These are phyloP conservation scores for Calonectria naviculata DNA, from an alignment of 2,329 filamentous ascomycete genomes.

Conservation along the genomic window DNA sequence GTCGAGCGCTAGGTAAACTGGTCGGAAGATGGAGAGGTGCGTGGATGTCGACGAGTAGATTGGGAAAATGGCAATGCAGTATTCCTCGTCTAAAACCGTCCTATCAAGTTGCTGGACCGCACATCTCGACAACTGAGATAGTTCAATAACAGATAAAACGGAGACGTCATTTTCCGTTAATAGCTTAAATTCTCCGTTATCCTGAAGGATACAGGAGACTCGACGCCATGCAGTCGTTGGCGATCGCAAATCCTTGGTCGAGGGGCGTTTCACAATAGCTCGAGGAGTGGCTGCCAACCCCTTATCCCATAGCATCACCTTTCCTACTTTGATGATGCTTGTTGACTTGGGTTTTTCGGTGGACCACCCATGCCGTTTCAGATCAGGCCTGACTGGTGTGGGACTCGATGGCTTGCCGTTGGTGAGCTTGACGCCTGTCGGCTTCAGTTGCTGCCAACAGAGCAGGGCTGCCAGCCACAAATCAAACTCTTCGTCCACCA, in stretches of 20 bases:
- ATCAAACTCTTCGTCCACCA: slow-evolving; percentile 75
- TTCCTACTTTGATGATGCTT: slow-evolving; percentile 95
- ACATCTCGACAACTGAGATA: slow-evolving; percentile 89
- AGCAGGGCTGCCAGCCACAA: slow-evolving; percentile 84
- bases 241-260: slow-evolving; percentile 66
- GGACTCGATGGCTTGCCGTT: slow-evolving; percentile 52
- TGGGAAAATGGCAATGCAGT: slow-evolving; percentile 94
- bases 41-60: slow-evolving; percentile 84
- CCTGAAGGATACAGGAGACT: slow-evolving; percentile 92
- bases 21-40: slow-evolving; percentile 81
- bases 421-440: slow-evolving; percentile 65
- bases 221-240: slow-evolving; percentile 78
- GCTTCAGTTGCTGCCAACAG: slow-evolving; percentile 82
- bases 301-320: slow-evolving; percentile 92
- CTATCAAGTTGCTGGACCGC: slow-evolving; percentile 91
- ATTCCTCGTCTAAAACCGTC: slow-evolving; percentile 92
- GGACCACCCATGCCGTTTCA: slow-evolving; percentile 53
- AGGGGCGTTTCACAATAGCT: slow-evolving; percentile 67
- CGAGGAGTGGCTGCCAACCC: slow-evolving; percentile 66
- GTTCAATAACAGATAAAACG: slow-evolving; percentile 83
- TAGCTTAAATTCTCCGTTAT: slow-evolving; percentile 94
- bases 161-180: slow-evolving; percentile 87
- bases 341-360: slow-evolving; percentile 47
- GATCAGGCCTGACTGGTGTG: slow-evolving; percentile 52
- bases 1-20: slow-evolving; percentile 89